These are phyloP conservation scores for Nakaseomyces glabratus DNA, from an alignment of 1,139 yeast genomes.

Conservation along the genomic window DNA sequence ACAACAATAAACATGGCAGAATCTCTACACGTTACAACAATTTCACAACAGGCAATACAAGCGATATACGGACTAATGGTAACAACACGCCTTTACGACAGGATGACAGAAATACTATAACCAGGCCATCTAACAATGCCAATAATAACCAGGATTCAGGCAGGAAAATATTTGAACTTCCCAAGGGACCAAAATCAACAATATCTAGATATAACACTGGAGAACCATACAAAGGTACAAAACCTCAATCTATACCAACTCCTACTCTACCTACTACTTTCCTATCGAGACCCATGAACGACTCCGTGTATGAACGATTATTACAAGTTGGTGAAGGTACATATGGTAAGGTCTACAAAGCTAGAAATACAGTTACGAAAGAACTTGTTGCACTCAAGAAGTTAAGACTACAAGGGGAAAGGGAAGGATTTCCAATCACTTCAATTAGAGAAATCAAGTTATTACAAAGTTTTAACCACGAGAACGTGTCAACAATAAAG, in stretches of 20 bases:
- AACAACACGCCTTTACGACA: neutral
- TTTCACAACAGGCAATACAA: no score
- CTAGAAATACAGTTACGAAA: slow-evolving; percentile 41
- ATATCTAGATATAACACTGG: slow-evolving; percentile 13
- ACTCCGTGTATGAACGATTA: slow-evolving; percentile 27
- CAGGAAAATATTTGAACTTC: slow-evolving; percentile 5
- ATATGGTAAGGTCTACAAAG: slow-evolving; percentile 69
- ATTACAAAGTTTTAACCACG: slow-evolving; percentile 78
- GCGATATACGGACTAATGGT: slow-evolving; percentile 3
- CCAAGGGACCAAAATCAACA: slow-evolving; percentile 12
- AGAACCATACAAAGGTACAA: slow-evolving; percentile 1
- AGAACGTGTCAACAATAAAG: slow-evolving; percentile 65
- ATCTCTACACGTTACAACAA: slow-evolving; percentile 8
- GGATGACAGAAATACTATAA: neutral
- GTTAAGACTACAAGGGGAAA: slow-evolving; percentile 72
- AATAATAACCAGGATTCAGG: slow-evolving; percentile 2
- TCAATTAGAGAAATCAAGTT: slow-evolving; percentile 87
- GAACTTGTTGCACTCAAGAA: slow-evolving; percentile 76
- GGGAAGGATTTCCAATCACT: slow-evolving; percentile 94
- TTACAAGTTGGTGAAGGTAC: slow-evolving; percentile 76
- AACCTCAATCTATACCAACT: neutral
- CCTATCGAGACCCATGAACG: slow-evolving; percentile 14
- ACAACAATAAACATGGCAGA: no score
- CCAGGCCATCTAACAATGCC: neutral
- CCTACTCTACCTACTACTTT: slow-evolving; percentile 11